phyloP scores from a whole-genome alignment of 2,329 filamentous ascomycete genomes.

The Fusarium albidum region DNA sequence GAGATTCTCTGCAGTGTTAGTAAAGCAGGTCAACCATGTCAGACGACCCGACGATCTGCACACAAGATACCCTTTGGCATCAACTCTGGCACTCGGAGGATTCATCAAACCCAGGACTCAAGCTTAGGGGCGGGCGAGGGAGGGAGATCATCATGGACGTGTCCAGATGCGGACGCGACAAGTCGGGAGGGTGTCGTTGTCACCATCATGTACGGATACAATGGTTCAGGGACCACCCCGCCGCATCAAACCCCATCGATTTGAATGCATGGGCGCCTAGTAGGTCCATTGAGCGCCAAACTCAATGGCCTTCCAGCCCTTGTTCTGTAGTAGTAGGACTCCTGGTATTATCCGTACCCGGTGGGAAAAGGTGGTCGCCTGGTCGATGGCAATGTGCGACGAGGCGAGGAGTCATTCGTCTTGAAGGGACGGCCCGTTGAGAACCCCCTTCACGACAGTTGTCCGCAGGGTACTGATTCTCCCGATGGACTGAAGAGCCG shows the following conservation, averaged over 20 bases:
- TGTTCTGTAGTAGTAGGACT: not conserved
- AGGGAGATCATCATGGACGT: constrained; percentile 1
- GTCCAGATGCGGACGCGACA: constrained; percentile 4
- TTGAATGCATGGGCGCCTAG: not conserved
- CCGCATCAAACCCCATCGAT: not conserved
- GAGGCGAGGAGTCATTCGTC: not conserved
- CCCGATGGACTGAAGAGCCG: not conserved
- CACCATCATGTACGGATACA: constrained; percentile 7
- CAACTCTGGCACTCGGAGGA: too few species aligned
- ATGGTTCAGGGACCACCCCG: constrained; percentile 15
- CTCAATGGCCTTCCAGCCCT: constrained; percentile 2
- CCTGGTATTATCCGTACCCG: too few species aligned
- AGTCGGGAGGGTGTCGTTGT: constrained; percentile 17
- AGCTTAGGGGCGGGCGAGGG: not conserved
- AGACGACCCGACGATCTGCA: constrained; percentile 24
- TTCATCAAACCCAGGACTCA: too few species aligned
- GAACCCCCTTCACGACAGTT: not conserved
- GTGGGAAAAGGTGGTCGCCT: constrained; percentile 5
- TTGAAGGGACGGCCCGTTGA: constrained; percentile 4
- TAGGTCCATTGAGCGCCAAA: not conserved
- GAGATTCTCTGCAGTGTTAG: constrained; percentile 11
- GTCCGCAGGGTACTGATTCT: too few species aligned
- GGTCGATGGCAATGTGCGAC: constrained; percentile 3
- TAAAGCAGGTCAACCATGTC: constrained; percentile 17
- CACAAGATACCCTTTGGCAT: too few species aligned